Evolutionary conservation across 768 basidiomycete genomes (phyloP).

Genomic region (Lanmaoa pseudosensibilis): DNA sequence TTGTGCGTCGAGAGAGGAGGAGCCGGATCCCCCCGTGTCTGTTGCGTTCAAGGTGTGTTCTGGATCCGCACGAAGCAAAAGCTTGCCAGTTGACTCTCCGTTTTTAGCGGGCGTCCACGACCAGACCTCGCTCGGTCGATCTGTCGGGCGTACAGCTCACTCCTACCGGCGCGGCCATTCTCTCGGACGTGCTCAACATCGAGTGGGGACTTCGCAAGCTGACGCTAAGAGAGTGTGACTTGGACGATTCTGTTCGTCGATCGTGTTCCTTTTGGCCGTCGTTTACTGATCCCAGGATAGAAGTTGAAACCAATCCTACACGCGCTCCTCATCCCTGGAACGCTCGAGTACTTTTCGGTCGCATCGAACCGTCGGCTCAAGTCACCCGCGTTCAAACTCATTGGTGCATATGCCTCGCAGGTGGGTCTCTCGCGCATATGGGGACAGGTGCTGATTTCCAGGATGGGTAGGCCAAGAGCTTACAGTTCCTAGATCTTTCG

Average conservation of each 20-base stretch:
- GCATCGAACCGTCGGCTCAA: constrained; percentile 86
- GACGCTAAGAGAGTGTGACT: constrained; percentile 80
- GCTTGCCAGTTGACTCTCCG: background rate
- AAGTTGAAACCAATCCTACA: constrained; percentile 88
- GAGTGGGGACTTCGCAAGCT: constrained; percentile 92
- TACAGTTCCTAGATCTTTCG: constrained; percentile 90
- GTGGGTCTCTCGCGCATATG: constrained; percentile 35
- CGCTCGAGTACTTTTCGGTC: constrained; percentile 79
- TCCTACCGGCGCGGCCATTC: constrained; percentile 64
- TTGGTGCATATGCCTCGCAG: constrained; percentile 79
- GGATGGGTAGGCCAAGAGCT: constrained; percentile 56
- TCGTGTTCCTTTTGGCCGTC: background rate
- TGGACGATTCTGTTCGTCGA: constrained; percentile 70
- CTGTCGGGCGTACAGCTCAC: constrained; percentile 80
- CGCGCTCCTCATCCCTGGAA: constrained; percentile 79
- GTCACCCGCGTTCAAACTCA: constrained; percentile 67
- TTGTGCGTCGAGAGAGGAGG: constrained; percentile 74
- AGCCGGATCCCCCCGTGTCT: constrained; percentile 63
- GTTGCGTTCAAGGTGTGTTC: constrained; percentile 65
- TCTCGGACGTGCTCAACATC: constrained; percentile 88
- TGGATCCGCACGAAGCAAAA: background rate
- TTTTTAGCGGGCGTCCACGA: constrained; percentile 49
- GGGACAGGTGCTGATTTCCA: background rate
- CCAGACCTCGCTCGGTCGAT: constrained; percentile 70
- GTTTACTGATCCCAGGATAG: constrained; percentile 36